These are phyloP conservation scores for Torulaspora pretoriensis DNA, from an alignment of 1,139 yeast genomes.

Conservation along the genomic window DNA sequence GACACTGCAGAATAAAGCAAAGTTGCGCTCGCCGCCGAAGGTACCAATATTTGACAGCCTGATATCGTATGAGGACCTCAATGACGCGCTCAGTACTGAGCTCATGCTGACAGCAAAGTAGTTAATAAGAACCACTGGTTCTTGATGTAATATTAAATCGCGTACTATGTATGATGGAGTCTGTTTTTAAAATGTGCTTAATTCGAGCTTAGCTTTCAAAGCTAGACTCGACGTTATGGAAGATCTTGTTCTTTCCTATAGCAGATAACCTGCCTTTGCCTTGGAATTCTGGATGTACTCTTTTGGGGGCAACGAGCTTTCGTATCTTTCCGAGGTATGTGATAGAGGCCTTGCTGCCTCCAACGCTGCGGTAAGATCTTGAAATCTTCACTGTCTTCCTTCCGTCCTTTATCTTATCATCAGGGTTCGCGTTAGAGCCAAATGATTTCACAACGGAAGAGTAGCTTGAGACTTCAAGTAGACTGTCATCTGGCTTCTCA, in stretches of 20 bases:
- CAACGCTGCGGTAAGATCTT: slow-evolving; percentile 52
- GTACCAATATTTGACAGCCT: slow-evolving; percentile 42
- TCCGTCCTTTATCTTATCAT: slow-evolving; percentile 42
- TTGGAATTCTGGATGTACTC: not conserved
- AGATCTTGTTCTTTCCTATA: slow-evolving; percentile 3
- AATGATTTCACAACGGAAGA: slow-evolving; percentile 49
- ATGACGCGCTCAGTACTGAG: slow-evolving; percentile 43
- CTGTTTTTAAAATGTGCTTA: not conserved
- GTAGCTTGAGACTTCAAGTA: slow-evolving; percentile 1
- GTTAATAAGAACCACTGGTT: not conserved
- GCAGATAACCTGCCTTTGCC: not conserved
- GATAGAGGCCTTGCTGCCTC: slow-evolving; percentile 57
- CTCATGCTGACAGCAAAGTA: slow-evolving; percentile 11
- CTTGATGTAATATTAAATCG: not conserved
- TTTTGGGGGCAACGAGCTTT: slow-evolving; percentile 31
- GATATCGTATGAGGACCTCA: slow-evolving; percentile 42
- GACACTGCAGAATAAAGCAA: not conserved
- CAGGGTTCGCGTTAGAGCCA: slow-evolving; percentile 40
- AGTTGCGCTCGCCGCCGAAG: slow-evolving; percentile 11
- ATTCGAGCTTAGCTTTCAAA: slow-evolving; percentile 12
- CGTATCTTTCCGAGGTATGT: slow-evolving; percentile 46
- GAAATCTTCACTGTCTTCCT: slow-evolving; percentile 54
- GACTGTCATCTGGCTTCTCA: not conserved
- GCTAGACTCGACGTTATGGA: slow-evolving; percentile 13
- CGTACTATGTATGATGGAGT: not conserved